A percentile compares a stretch with the other conserved stretches of the same genome.
Conservation (phyloP, 2,329 filamentous ascomycete genomes). For the Hyphodiscus sp. region DNA sequence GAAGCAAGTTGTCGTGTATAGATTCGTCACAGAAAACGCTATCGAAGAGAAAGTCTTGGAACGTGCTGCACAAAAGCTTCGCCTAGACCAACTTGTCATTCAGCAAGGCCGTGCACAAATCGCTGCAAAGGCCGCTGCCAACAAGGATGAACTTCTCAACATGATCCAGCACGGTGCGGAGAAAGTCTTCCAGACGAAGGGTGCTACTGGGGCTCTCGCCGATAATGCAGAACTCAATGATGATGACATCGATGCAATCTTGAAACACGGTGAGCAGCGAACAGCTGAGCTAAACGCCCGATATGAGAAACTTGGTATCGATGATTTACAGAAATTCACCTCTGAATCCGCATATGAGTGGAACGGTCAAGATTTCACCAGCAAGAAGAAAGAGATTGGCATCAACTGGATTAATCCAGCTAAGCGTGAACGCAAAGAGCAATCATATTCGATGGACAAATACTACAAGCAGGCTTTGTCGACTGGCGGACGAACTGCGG, state of each 20-base stretch:
- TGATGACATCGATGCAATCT: conserved; percentile 83
- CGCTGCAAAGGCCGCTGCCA: conserved; percentile 82
- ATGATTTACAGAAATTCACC: conserved; percentile 95
- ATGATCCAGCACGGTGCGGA: conserved; percentile 99
- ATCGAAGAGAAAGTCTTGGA: conserved; percentile 98
- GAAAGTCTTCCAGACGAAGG: conserved; percentile 77
- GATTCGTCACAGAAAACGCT: conserved; percentile 95
- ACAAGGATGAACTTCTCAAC: conserved; percentile 89
- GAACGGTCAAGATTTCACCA: conserved; percentile 96
- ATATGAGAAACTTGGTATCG: conserved; percentile 94
- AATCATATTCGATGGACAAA: conserved; percentile 97
- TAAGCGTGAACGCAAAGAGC: conserved; percentile 96
- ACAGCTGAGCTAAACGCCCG: conserved; percentile 87
- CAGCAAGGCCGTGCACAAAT: conserved; percentile 93
- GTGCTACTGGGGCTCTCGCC: conserved; percentile 52
- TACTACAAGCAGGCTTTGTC: conserved; percentile 91
- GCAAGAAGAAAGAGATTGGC: conserved; percentile 84
- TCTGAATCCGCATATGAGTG: conserved; percentile 98
- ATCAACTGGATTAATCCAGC: conserved; percentile 97
- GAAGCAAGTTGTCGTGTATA: conserved; percentile 94
- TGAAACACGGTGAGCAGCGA: conserved; percentile 78
- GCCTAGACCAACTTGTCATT: conserved; percentile 94
- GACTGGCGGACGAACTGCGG: conserved; percentile 69
- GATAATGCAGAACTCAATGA: conserved; percentile 65
- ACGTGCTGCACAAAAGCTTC: conserved; percentile 91